phyloP scores from a whole-genome alignment of 495 filamentous ascomycete genomes.

The Hypomontagnella monticulosa region DNA sequence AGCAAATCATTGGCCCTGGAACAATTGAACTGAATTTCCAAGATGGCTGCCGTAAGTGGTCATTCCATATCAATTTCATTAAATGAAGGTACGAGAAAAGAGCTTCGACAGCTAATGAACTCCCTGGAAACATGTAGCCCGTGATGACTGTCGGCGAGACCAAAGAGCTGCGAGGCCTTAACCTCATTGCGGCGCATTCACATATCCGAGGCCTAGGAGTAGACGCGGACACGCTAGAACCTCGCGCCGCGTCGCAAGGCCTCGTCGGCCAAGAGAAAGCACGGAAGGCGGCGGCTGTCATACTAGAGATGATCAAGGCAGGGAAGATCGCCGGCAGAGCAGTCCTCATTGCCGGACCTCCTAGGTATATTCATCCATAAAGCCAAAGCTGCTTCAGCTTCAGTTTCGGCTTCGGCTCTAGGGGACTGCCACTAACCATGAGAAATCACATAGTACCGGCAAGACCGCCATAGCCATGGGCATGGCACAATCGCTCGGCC shows the following conservation, averaged over 20 bases:
- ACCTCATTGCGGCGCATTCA: slow-evolving; percentile 97
- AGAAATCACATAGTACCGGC: slow-evolving; percentile 71
- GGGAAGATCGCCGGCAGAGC: slow-evolving; percentile 97
- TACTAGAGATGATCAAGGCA: slow-evolving; percentile 97
- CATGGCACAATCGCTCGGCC: slow-evolving; percentile 93
- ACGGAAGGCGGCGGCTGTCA: slow-evolving; percentile 92
- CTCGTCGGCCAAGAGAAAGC: slow-evolving; percentile 97
- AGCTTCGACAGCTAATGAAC: slow-evolving; percentile 26
- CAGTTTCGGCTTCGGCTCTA: too few species aligned
- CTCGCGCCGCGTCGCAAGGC: slow-evolving; percentile 87
- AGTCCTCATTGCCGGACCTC: slow-evolving; percentile 93
- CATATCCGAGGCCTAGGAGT: slow-evolving; percentile 97
- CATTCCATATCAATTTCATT: slow-evolving; percentile 1
- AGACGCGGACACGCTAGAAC: slow-evolving; percentile 89
- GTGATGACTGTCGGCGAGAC: slow-evolving; percentile 94
- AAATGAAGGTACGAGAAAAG: slow-evolving; percentile 1
- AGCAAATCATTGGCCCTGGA: slow-evolving; percentile 1
- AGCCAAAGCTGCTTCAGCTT: too few species aligned
- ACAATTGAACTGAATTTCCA: slow-evolving; percentile 15
- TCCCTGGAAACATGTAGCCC: slow-evolving; percentile 61
- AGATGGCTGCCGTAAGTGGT: slow-evolving; percentile 42
- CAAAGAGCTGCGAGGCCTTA: slow-evolving; percentile 92
- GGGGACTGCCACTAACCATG: not conserved
- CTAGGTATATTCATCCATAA: slow-evolving; percentile 59
- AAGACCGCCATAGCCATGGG: slow-evolving; percentile 99